Evolutionary conservation across 495 filamentous ascomycete genomes (phyloP).

Genomic region (Aspergillus egyptiacus): DNA sequence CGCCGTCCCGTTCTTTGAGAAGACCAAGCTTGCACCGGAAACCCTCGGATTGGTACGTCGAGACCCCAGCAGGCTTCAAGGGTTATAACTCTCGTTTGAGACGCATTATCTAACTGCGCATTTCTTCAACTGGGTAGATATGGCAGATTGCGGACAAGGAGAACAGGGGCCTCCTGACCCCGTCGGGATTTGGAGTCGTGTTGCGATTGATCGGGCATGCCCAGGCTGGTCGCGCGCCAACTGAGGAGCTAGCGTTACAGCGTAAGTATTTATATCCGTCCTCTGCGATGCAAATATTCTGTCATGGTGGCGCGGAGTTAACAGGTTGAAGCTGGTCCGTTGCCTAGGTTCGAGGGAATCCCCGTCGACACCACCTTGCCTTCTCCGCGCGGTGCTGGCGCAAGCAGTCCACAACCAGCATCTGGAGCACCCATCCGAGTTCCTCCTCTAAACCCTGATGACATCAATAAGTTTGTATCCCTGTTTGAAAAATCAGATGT

Average conservation of each 20-base stretch:
- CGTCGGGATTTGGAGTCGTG: constrained; percentile 84
- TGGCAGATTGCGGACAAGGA: constrained; percentile 98
- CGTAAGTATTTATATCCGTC: constrained; percentile 39
- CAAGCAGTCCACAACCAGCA: constrained; percentile 54
- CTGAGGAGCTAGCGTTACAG: constrained; percentile 66
- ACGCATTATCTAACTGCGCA: constrained; percentile 8
- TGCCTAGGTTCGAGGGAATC: constrained; percentile 84
- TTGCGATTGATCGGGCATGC: constrained; percentile 92
- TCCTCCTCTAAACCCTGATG: constrained; percentile 81
- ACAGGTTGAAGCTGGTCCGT: constrained; percentile 61
- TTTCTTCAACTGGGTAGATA: constrained; percentile 53
- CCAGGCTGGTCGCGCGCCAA: constrained; percentile 75
- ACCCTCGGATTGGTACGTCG: constrained; percentile 78
- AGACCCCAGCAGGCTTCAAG: not conserved
- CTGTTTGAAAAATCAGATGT: constrained; percentile 85
- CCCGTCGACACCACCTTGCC: constrained; percentile 39
- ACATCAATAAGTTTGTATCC: constrained; percentile 76
- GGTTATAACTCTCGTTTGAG: not conserved
- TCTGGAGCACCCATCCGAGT: constrained; percentile 76
- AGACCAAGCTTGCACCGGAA: constrained; percentile 77
- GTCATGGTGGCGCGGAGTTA: constrained; percentile 15
- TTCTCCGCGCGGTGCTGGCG: constrained; percentile 34
- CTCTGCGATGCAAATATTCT: not conserved
- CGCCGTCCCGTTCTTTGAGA: constrained; percentile 97
- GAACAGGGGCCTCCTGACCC: constrained; percentile 88